Evolutionary conservation across 305 asterid species (phyloP).

Genomic region (Solanum hybrid): DNA sequence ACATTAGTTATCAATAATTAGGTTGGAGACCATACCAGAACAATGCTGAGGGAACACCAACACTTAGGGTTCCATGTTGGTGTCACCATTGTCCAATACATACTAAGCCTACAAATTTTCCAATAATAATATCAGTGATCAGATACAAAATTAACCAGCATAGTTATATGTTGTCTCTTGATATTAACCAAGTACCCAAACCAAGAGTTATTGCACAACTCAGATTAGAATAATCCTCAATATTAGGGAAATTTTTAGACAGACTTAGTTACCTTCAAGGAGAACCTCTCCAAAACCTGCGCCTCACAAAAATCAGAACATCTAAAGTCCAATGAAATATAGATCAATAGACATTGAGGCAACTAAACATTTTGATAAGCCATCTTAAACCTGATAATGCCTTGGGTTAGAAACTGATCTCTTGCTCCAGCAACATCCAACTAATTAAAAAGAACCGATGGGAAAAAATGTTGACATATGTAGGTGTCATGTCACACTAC

Average conservation of each 20-base stretch:
- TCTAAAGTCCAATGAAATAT: slow-evolving; percentile 21
- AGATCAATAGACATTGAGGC: slow-evolving; percentile 22
- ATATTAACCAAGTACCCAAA: slow-evolving; percentile 17
- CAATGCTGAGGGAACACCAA: slow-evolving; percentile 49
- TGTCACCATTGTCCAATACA: slow-evolving; percentile 38
- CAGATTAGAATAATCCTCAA: slow-evolving; percentile 18
- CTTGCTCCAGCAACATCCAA: slow-evolving; percentile 13
- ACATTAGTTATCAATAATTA: slow-evolving; percentile 15
- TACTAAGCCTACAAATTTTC: slow-evolving; percentile 41
- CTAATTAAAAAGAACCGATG: neutral
- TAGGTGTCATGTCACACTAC: neutral
- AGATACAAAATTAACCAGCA: slow-evolving; percentile 27
- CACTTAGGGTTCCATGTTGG: slow-evolving; percentile 40
- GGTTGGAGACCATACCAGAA: slow-evolving; percentile 44
- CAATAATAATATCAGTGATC: slow-evolving; percentile 30
- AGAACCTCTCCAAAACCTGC: slow-evolving; percentile 38
- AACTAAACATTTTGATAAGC: slow-evolving; percentile 20
- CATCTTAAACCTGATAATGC: slow-evolving; percentile 16
- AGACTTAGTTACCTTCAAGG: slow-evolving; percentile 39
- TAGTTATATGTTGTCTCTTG: slow-evolving; percentile 15
- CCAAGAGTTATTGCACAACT: slow-evolving; percentile 11
- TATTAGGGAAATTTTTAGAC: slow-evolving; percentile 12
- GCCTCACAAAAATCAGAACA: slow-evolving; percentile 30
- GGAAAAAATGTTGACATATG: neutral
- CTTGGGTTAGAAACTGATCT: neutral